Evolutionary conservation across 2,329 filamentous ascomycete genomes (phyloP), one percentile per base, ranked within the genome.

Genomic region (Sarocladium oryzae): DNA sequence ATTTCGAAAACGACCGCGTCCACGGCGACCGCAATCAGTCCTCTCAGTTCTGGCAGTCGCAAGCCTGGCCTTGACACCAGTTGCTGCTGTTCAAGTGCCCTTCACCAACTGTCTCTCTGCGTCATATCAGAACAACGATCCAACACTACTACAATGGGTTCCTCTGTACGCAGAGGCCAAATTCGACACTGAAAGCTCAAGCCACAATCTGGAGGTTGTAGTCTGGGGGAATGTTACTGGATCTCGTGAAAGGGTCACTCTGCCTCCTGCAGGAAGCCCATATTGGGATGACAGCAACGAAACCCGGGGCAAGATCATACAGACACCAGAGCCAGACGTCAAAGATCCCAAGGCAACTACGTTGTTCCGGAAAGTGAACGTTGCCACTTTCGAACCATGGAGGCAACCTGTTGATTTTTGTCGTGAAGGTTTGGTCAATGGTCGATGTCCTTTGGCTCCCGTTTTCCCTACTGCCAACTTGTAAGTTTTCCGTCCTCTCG

Each of bases 171-270:
- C 93, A 52, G 83, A 88, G 60, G 92, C 88, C 52, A 70, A 72
- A 18, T 95, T 95, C 72, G 78, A 89, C 60, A 75, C 78, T 24
- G 66, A 71, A 13, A 70, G 78, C 56, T 65, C 78, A 4, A 76
- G 71, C 49, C 82, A 91, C 62, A 80, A 77, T 36, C 75, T 99
- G 46, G 82, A 80, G 56, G 73, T 96, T 51, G 93, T 84, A 1
- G 79, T 96, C 43, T 97, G 89, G 73, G 92, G 91, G 49, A 96
- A 97, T 67, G 89, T 97, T 26, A 88, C 85, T 8, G 93, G 93
- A 43, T 81, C 85, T 49, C 75, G 78, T 40, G 74, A 75, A 2
- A 63, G 69, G 11, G 70, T 73, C n/a, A 54, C 68, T 2, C 78
- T 89, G 50, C 89, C 89, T 30, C 60, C 79, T 0, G 68, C 77